These are phyloP conservation scores for Sextonia rubra DNA, from an alignment of 164 flowering plant species.

Conservation along the genomic window DNA sequence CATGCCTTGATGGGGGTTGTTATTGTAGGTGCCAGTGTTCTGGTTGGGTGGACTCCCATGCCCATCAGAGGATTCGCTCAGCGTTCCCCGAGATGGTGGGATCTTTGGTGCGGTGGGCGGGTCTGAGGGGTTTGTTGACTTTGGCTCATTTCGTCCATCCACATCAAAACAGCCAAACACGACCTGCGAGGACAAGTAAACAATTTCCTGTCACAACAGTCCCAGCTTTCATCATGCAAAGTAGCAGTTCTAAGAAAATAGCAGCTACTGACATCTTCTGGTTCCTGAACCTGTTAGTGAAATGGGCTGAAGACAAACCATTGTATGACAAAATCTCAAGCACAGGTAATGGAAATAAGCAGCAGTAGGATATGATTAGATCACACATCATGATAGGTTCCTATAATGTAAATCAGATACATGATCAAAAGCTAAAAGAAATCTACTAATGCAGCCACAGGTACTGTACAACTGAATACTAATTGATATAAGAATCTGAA, in stretches of 20 bases:
- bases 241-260: background rate
- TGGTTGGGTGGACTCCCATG: slow-evolving; percentile 80
- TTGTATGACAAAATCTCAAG: background rate
- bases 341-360: background rate
- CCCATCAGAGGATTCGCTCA: slow-evolving; percentile 81
- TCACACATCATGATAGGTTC: background rate
- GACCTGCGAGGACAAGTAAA: slow-evolving; percentile 39
- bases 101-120: slow-evolving; percentile 33
- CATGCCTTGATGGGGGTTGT: slow-evolving; percentile 41
- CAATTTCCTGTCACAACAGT: background rate
- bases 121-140: slow-evolving; percentile 30
- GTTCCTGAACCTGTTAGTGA: background rate
- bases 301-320: background rate
- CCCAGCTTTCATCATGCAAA: background rate
- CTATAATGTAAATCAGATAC: background rate
- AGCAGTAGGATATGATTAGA: background rate
- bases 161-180: slow-evolving; percentile 69
- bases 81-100: slow-evolving; percentile 69
- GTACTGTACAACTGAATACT: too few species aligned
- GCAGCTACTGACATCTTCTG: background rate
- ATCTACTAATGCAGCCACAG: too few species aligned
- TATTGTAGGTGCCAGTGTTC: slow-evolving; percentile 50
- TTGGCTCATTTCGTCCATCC: slow-evolving; percentile 48
- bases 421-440: too few species aligned
- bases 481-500: too few species aligned